These are phyloP conservation scores for Trametes sp. DNA, from an alignment of 1,284 basidiomycete species.

Conservation along the genomic window DNA sequence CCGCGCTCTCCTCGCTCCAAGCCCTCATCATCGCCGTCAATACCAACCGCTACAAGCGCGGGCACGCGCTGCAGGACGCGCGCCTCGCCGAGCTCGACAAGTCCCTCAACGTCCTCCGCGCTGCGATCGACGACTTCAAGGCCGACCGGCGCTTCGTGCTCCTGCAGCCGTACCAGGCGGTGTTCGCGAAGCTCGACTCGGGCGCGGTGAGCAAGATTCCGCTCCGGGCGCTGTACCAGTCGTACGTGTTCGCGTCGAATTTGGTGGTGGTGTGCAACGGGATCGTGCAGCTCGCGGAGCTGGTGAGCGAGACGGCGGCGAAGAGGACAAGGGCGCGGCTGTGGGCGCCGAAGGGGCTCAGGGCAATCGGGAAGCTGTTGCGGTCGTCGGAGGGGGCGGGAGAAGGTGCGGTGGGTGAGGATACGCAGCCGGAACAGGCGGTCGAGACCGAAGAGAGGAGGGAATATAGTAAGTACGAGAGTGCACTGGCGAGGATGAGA, in stretches of 20 bases:
- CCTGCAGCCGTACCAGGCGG: slow-evolving; percentile 54
- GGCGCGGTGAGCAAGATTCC: slow-evolving; percentile 36
- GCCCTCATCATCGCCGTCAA: slow-evolving; percentile 55
- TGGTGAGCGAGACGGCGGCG: slow-evolving; percentile 48
- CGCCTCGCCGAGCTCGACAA: slow-evolving; percentile 46
- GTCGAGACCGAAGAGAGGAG: slow-evolving; percentile 38
- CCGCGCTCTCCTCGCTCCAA: slow-evolving; percentile 45
- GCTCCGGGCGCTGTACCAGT: slow-evolving; percentile 52
- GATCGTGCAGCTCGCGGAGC: slow-evolving; percentile 53
- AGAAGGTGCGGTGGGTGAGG: slow-evolving; percentile 47
- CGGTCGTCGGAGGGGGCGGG: slow-evolving; percentile 37
- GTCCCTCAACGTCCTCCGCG: slow-evolving; percentile 45
- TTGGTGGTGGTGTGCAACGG: slow-evolving; percentile 51
- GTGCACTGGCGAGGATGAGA: neutral
- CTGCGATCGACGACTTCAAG: slow-evolving; percentile 51
- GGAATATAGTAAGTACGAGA: slow-evolving; percentile 45
- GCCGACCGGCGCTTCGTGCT: slow-evolving; percentile 50
- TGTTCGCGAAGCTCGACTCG: slow-evolving; percentile 36
- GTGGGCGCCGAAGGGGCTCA: slow-evolving; percentile 59
- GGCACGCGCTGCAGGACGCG: slow-evolving; percentile 37
- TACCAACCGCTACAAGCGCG: slow-evolving; percentile 51
- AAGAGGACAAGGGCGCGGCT: slow-evolving; percentile 51
- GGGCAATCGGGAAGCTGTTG: slow-evolving; percentile 50
- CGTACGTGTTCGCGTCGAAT: slow-evolving; percentile 56
- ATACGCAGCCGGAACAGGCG: slow-evolving; percentile 40